A percentile compares a stretch with the other conserved stretches of the same genome.
phyloP scores from a whole-genome alignment of 2,329 filamentous ascomycete species.

The Penicillium janthinellum region DNA sequence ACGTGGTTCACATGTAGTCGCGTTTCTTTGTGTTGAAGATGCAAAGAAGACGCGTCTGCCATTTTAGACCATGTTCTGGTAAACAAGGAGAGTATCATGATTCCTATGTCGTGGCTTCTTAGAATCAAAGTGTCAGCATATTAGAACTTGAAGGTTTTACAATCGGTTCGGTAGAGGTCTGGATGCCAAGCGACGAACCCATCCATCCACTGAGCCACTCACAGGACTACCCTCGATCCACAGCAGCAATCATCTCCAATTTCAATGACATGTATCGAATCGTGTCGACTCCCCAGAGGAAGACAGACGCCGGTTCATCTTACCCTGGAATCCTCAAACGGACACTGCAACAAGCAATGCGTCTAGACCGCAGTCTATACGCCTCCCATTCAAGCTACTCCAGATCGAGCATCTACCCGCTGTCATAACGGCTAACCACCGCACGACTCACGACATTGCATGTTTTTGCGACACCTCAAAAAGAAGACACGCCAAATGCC shows the following conservation, averaged over 20 bases:
- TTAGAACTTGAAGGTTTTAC: too few species aligned
- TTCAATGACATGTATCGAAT: background rate
- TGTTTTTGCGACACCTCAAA: background rate
- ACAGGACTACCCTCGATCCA: background rate
- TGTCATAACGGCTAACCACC: background rate
- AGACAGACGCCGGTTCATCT: background rate
- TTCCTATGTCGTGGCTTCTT: background rate
- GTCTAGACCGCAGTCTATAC: slow-evolving; percentile 2
- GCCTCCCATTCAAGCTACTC: slow-evolving; percentile 1
- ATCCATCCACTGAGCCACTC: background rate
- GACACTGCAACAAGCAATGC: background rate
- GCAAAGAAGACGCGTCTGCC: background rate
- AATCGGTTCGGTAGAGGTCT: background rate
- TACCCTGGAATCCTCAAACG: background rate
- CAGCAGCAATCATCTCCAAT: background rate
- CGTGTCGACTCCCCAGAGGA: background rate
- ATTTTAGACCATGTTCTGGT: background rate
- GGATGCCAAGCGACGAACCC: background rate
- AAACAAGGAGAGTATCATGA: background rate
- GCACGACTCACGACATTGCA: background rate
- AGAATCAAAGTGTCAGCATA: too few species aligned
- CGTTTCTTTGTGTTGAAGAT: background rate
- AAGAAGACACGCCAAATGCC: background rate
- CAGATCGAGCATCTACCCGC: slow-evolving; percentile 4
- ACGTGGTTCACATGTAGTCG: background rate